A percentile compares a stretch with the other conserved stretches of the same genome.
Conservation (phyloP, 2,329 filamentous ascomycete species). For the Sclerotinia glacialis region DNA sequence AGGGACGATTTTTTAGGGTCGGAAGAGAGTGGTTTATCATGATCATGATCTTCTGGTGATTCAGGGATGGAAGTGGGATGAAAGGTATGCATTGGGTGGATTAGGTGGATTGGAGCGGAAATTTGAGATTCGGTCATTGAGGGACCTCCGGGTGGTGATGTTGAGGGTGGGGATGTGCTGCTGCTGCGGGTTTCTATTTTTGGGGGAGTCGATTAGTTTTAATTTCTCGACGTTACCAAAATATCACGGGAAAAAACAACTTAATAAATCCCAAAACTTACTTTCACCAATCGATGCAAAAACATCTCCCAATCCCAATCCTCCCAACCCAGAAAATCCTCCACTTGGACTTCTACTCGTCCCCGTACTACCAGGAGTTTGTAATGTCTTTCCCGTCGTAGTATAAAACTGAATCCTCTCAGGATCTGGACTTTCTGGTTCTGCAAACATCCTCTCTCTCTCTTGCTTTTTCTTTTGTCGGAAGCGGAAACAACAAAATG, state of each 20-base stretch:
- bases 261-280: not conserved
- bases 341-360: not conserved
- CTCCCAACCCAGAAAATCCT: not conserved
- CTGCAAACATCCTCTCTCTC: constrained; percentile 8
- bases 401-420: constrained; percentile 12
- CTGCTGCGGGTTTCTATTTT: not conserved
- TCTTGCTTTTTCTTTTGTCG: constrained; percentile 18
- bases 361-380: not conserved
- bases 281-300: constrained; percentile 14
- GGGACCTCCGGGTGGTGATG: not conserved
- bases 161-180: not conserved
- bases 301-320: constrained; percentile 8
- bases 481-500: constrained; percentile 15
- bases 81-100: not conserved
- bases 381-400: constrained; percentile 7
- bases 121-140: not conserved
- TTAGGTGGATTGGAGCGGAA: not conserved
- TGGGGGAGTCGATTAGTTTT: not conserved
- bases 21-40: not conserved
- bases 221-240: too few species aligned
- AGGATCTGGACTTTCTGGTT: not conserved
- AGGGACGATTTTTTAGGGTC: constrained; percentile 18
- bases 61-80: not conserved
- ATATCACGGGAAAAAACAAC: not conserved
- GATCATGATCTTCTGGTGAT: not conserved